phyloP scores from a whole-genome alignment of 352 stramenopile genomes.

The Phytopythium boreale region DNA sequence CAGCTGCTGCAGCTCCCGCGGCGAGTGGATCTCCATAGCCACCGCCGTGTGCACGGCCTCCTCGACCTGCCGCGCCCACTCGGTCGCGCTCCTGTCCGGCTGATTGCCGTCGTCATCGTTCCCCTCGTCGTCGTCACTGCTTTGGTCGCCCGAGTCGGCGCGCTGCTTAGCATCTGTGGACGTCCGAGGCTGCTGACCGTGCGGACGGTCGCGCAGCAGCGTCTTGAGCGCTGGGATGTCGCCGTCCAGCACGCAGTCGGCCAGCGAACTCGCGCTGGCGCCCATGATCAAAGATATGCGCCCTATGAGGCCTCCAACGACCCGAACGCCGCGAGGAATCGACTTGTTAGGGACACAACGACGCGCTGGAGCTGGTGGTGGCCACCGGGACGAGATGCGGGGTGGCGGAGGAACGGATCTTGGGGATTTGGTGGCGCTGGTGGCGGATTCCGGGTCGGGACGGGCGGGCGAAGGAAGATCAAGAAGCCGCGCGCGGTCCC shows the following conservation, averaged over 20 bases:
- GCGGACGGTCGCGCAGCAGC: conserved; percentile 19
- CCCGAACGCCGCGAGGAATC: too few relatives aligned
- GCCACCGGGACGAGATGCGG: too few relatives aligned
- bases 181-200: too few relatives aligned
- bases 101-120: background rate
- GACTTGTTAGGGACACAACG: too few relatives aligned
- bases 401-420: background rate
- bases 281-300: too few relatives aligned
- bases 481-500: too few relatives aligned
- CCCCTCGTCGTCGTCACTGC: background rate
- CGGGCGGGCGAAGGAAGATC: too few relatives aligned
- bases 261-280: conserved; percentile 14
- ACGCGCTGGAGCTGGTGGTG: too few relatives aligned
- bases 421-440: background rate
- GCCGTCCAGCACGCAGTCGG: conserved; percentile 50
- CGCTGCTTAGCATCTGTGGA: too few relatives aligned
- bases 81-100: background rate
- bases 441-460: too few relatives aligned
- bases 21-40: conserved; percentile 49
- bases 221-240: conserved; percentile 51
- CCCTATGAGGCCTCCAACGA: too few relatives aligned
- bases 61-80: conserved; percentile 37
- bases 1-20: conserved; percentile 55
- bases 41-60: conserved; percentile 56
- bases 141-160: background rate